phyloP scores from a whole-genome alignment of 768 basidiomycete species.

The Suillus spraguei region DNA sequence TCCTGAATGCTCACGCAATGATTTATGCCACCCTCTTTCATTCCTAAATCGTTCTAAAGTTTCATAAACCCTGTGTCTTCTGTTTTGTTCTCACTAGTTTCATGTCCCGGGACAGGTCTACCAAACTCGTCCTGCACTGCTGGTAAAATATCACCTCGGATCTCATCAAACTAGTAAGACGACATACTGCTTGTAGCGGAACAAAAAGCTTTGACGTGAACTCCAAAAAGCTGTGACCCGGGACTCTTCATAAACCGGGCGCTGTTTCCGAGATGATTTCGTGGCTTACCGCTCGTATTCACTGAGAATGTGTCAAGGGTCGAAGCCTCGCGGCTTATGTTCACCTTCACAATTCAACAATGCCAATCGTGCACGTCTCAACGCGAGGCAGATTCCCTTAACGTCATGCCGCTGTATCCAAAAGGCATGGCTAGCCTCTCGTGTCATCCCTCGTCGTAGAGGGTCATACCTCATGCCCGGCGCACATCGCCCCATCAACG shows the following conservation, averaged over 20 bases:
- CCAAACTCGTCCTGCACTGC: constrained; percentile 36
- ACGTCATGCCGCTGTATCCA: constrained; percentile 25
- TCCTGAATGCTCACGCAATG: constrained; percentile 15
- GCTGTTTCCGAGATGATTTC: constrained; percentile 16
- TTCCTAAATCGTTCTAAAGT: constrained; percentile 37
- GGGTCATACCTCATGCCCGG: constrained; percentile 60
- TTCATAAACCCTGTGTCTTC: constrained; percentile 29
- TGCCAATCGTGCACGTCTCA: constrained; percentile 7
- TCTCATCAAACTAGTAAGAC: constrained; percentile 26
- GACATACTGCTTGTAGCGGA: constrained; percentile 22
- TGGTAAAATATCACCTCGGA: constrained; percentile 33
- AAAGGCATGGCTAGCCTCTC: constrained; percentile 63
- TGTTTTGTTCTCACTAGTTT: constrained; percentile 27
- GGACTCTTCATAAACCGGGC: constrained; percentile 32
- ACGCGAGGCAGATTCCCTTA: constrained; percentile 7
- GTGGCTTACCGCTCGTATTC: constrained; percentile 18
- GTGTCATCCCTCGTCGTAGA: constrained; percentile 48
- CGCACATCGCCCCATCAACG: constrained; percentile 63
- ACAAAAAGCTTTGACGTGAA: constrained; percentile 32
- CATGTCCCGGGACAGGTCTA: constrained; percentile 33
- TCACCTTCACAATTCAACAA: constrained; percentile 15
- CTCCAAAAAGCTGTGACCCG: constrained; percentile 33
- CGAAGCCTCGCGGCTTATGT: constrained; percentile 25
- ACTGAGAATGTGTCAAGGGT: constrained; percentile 27
- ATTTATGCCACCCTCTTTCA: constrained; percentile 24